Evolutionary conservation across 352 stramenopile species (phyloP), one percentile per base, ranked within the genome.

Genomic region (Phytophthora citrophthora): DNA sequence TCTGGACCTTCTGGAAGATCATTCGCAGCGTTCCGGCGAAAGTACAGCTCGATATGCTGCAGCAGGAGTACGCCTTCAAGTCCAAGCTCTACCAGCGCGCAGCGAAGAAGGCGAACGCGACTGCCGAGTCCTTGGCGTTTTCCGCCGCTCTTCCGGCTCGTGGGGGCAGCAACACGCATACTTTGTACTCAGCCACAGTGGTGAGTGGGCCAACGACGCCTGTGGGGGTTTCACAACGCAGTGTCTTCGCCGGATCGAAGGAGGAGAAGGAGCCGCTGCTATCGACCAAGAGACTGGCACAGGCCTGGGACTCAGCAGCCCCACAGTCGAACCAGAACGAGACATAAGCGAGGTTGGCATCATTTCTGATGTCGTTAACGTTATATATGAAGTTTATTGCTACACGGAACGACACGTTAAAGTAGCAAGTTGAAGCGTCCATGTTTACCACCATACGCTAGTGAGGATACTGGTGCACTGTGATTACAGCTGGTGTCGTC

Each of bases 41-140:
- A 23, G 72, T 94, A 12, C 71, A 90, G 65, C 74, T 94, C 23
- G 74, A 88, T 26, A 79, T 86, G 76, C 54, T 89, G 36, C 68
- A 83, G 53, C 81, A 89, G 39, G 85, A 94, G 61, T 86, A 84
- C 61, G 64, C 61, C 12, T 94, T 94, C 76, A 94, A 92, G 72
- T 83, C 69, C 34, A 75, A 81, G 49, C 56, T 94, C 38, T 91
- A 90, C 64, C 59, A 88, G 38, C 79, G 75, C 31, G 75, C 70
- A n/a, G 60, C 20, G 5, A 64, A 69, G 45, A 51, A 70, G 43
- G 38, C 65, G 26, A 62, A 23, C 47, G 39, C 48, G n/a, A 67
- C 31, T 15, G 24, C 20, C 3, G 41, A 44, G 34, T 68, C 64
- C 3, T 34, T 65, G 44, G 13, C 54, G 23, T 23, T 34, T n/a